Evolutionary conservation across 257 asterid species (phyloP), one percentile per base, ranked within the genome.

Genomic region (Lycium barbarum): DNA sequence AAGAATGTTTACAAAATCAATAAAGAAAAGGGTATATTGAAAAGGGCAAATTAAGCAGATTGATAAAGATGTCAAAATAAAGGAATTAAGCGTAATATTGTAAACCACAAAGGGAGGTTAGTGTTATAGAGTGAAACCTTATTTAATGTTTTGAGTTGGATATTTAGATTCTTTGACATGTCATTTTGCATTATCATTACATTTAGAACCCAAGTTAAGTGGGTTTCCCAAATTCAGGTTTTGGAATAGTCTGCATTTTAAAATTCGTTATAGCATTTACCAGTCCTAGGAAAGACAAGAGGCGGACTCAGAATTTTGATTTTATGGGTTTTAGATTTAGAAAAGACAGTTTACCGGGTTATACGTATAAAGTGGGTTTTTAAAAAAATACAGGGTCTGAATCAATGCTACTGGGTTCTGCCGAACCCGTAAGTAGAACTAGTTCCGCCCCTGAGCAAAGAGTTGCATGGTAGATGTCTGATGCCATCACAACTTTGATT

Each of bases 141-240:
- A 54, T 54, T 62, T 62, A 62, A 62, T n/a, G 59, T 73, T 73
- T 73, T 73, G 58, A 73, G 17, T 73, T 45, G 54, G 58, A 45
- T 72, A 72, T 45, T 72, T 72, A 45, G 36, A 45, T 45, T 72
- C 80, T 45, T 10, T 15, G 58, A 43, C 57, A n/a, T 40, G 79
- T 18, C 79, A 71, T 71, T 70, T 71, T 71, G 57, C 57, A 72
- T 45, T 72, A n/a, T 45, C 80, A 45, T 10, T 72, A 72, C 80
- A 45, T n/a, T 72, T 72, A 45, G 80, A 72, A 72, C 18, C 80
- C 58, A 45, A 72, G 58, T 45, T 72, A 45, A 72, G 80, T 72
- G 55, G 55, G n/a, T 45, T 12, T 45, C n/a, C 38, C 80, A 72
- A 72, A 72, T 45, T 72, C 58, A 20, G 80, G 38, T 43, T 6